phyloP scores from a whole-genome alignment of 345 rosid species.

The Rhizophora mangle region DNA sequence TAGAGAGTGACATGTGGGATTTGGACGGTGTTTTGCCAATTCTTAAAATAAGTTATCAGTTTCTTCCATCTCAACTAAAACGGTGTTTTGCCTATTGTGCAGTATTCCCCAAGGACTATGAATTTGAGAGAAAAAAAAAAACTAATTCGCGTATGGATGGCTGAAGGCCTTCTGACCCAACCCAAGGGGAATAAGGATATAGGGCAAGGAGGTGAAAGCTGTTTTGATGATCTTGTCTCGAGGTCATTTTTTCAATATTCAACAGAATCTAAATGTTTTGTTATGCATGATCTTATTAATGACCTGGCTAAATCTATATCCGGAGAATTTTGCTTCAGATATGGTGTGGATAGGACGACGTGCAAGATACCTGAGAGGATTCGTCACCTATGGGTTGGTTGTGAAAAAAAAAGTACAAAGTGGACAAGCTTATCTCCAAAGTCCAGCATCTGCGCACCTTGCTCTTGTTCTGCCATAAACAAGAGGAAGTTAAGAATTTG shows the following conservation, averaged over 20 bases:
- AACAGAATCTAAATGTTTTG: not conserved
- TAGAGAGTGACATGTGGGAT: not conserved
- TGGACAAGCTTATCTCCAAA: not conserved
- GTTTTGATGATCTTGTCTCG: slow-evolving; percentile 10
- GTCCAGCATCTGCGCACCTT: not conserved
- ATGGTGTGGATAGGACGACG: not conserved
- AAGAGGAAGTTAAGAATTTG: not conserved
- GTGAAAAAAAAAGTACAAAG: accelerated
- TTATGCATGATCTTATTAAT: slow-evolving; percentile 17
- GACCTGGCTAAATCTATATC: slow-evolving; percentile 15
- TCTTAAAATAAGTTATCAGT: not conserved
- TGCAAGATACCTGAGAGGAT: not conserved
- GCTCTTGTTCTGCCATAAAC: not conserved
- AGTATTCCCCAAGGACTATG: not conserved
- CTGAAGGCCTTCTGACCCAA: slow-evolving; percentile 12
- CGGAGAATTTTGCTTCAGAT: slow-evolving; percentile 11
- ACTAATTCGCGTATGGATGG: slow-evolving; percentile 13
- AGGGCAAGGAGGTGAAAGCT: not conserved
- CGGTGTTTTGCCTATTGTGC: not conserved
- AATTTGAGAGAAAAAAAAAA: not conserved
- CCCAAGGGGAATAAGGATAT: slow-evolving; percentile 4
- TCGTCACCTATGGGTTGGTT: not conserved
- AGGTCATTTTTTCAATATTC: slow-evolving; percentile 11
- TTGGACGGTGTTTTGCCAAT: not conserved
- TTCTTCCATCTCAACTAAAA: slow-evolving; percentile 2